phyloP scores from a whole-genome alignment of 129 eudicot species.

The Logfia minima region DNA sequence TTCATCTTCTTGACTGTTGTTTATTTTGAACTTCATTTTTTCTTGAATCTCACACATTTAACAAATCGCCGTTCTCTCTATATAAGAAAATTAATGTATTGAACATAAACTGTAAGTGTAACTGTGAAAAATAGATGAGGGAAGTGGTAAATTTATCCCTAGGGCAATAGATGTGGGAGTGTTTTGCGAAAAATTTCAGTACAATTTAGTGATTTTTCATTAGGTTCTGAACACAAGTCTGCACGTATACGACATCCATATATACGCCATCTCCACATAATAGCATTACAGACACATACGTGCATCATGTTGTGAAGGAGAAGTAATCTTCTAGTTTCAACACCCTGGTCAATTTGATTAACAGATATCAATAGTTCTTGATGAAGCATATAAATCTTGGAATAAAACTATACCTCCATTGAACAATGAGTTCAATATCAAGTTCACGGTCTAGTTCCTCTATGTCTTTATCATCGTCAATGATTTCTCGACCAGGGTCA shows the following conservation, averaged over 20 bases:
- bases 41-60: neutral
- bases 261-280: neutral
- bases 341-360: slow-evolving; percentile 8
- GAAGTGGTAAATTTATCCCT: neutral
- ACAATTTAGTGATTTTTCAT: slow-evolving; percentile 1
- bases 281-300: neutral
- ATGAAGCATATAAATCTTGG: neutral
- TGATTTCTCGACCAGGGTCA: slow-evolving; percentile 50
- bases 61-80: slow-evolving; percentile 3
- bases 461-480: slow-evolving; percentile 79
- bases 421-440: slow-evolving; percentile 87
- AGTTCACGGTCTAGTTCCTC: slow-evolving; percentile 91
- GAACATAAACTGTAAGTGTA: neutral
- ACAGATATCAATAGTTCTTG: slow-evolving; percentile 5
- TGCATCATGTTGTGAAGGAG: slow-evolving; percentile 11
- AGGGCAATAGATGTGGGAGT: slow-evolving; percentile 1
- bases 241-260: neutral
- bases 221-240: neutral
- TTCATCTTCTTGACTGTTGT: neutral
- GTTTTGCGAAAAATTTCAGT: neutral
- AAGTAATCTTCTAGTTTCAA: slow-evolving; percentile 13
- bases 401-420: slow-evolving; percentile 73
- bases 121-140: neutral
- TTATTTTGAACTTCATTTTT: slow-evolving; percentile 12
- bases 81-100: neutral